Base-by-base conservation (phyloP, 164 flowering plant species). In the Vitis labrusca region DNA sequence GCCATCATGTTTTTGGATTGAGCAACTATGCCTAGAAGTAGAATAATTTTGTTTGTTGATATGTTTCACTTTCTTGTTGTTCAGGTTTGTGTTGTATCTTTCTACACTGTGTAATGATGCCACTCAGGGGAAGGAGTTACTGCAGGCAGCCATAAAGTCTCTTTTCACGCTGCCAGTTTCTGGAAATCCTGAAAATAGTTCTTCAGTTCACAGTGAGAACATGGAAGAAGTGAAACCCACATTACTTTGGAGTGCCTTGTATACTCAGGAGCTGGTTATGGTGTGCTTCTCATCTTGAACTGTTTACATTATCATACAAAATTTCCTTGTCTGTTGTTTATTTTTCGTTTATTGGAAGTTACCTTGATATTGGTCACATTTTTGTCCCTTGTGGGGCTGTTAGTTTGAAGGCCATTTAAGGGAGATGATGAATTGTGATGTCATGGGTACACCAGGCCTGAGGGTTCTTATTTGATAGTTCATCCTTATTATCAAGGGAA, bases 61-160 rank as follows among this genome's bases (percentile, higher is more conserved):
- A 14, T 16, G 10, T 9, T 10, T 12, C 27, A 32, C 52, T 55
- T 57, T 65, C 67, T 68, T 68, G 55, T 72, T 68, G 57, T 71
- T 73, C 87, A 95, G 99, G 89, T 93, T 81, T 84, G 81, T 93
- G 62, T 58, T 87, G 37, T 88, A 93, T 78, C 80, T 95, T 63
- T 90, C 98, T 63, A 77, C 88, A 52, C 57, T 82, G 49, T 93
- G 98, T 77, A 82, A 81, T 58, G 83, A 87, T 70, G 85, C 73
- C 9, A 52, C 48, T 69, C 79, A 84, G 77, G 98, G 99, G 69
- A 91, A 88, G 77, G 72, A 80, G 66, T 68, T 78, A 63, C 71
- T 91, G 23, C 79, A 73, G 62, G 80, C 85, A 61, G 92, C 91
- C 52, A 80, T 93, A 63, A 61, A 80, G 66, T 80, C 86, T 69